Conservation (phyloP, 306 rosid genomes). For the Trifolium fragiferum region DNA sequence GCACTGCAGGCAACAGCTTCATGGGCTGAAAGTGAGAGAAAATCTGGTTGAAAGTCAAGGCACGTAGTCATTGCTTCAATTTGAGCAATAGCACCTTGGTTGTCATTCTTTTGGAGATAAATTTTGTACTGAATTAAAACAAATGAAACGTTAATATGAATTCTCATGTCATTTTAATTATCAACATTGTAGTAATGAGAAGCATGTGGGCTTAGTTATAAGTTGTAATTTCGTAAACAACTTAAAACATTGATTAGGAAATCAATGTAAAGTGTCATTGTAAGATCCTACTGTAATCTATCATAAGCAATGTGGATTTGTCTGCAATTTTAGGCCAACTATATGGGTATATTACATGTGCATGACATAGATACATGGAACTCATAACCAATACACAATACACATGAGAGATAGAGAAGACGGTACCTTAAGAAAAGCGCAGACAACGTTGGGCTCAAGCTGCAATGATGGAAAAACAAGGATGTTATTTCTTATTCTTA, state of each 20-base stretch:
- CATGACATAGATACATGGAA: neutral
- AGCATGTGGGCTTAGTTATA: conserved; percentile 18
- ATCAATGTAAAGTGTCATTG: neutral
- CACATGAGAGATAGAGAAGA: conserved; percentile 6
- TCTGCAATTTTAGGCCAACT: conserved; percentile 11
- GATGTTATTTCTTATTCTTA: conserved; percentile 26
- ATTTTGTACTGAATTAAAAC: conserved; percentile 76
- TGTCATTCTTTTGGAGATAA: conserved; percentile 81
- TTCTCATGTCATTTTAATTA: conserved; percentile 13
- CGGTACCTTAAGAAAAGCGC: conserved; percentile 86
- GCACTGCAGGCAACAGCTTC: conserved; percentile 96
- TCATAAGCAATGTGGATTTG: neutral
- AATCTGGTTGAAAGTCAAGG: conserved; percentile 86
- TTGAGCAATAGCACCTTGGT: conserved; percentile 67
- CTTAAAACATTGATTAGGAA: conserved; percentile 11
- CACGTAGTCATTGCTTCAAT: conserved; percentile 83
- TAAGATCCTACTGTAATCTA: neutral
- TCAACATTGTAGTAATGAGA: conserved; percentile 33
- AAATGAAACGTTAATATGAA: conserved; percentile 38
- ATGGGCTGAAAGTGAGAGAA: conserved; percentile 90
- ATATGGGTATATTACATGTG: neutral
- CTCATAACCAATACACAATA: conserved; percentile 15
- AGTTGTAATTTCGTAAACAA: conserved; percentile 32
- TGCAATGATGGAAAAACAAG: conserved; percentile 53
- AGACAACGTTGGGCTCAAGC: conserved; percentile 89